These are phyloP conservation scores for Fusarium avenaceum DNA, from an alignment of 2,329 filamentous ascomycete species.

Conservation along the genomic window DNA sequence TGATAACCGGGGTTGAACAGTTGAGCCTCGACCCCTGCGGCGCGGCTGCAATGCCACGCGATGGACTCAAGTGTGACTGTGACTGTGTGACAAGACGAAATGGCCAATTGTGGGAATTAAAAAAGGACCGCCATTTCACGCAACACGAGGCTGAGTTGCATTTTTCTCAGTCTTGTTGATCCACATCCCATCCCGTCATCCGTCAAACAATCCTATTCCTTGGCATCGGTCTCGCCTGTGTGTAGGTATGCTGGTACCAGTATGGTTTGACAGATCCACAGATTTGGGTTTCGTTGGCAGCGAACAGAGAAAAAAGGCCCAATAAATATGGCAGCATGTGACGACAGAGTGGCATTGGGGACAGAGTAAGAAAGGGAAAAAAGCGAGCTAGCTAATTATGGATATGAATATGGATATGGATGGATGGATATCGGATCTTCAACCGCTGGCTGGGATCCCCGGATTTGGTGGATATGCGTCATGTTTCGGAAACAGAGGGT, in stretches of 20 bases:
- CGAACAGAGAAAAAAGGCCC: slow-evolving; percentile 12
- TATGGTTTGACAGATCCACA: slow-evolving; percentile 36
- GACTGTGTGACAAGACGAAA: no score
- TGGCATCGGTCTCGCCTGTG: slow-evolving; percentile 40
- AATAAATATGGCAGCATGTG: slow-evolving; percentile 31
- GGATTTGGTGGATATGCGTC: slow-evolving; percentile 16
- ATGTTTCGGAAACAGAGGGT: slow-evolving; percentile 32
- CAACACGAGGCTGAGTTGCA: slow-evolving; percentile 23
- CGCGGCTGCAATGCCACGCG: slow-evolving; percentile 38
- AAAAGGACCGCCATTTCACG: slow-evolving; percentile 20
- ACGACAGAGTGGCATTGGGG: slow-evolving; percentile 30
- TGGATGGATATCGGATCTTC: slow-evolving; percentile 31
- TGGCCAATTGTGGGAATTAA: no score
- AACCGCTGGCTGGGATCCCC: slow-evolving; percentile 25
- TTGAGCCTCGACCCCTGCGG: slow-evolving; percentile 21
- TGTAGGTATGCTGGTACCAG: slow-evolving; percentile 2
- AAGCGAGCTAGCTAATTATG: background rate
- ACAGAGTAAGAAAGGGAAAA: background rate
- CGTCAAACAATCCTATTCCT: slow-evolving; percentile 34
- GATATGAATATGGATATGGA: background rate
- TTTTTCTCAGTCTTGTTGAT: no score
- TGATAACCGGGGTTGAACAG: slow-evolving; percentile 3
- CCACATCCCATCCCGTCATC: background rate
- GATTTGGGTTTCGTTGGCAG: slow-evolving; percentile 43
- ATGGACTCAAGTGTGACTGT: slow-evolving; percentile 12